phyloP scores from a whole-genome alignment of 345 rosid genomes.

The Gossypium raimondii region DNA sequence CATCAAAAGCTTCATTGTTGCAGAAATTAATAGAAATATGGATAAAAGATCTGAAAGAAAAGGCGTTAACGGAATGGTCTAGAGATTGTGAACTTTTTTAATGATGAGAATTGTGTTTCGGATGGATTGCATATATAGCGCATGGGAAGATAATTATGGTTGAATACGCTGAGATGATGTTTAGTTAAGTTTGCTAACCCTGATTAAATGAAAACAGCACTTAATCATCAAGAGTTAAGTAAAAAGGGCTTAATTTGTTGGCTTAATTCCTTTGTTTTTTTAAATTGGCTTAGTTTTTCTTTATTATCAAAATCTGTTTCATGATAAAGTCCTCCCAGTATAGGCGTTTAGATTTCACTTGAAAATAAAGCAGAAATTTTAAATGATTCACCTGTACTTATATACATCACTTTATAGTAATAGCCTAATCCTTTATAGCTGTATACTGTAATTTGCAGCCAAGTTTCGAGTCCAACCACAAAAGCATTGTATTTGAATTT shows the following conservation, averaged over 20 bases:
- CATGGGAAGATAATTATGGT: slow-evolving; percentile 11
- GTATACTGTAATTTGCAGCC: slow-evolving; percentile 1
- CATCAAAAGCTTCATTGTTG: slow-evolving; percentile 27
- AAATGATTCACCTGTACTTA: neutral
- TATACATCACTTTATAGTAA: no score
- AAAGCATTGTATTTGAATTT: no score
- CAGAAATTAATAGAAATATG: neutral
- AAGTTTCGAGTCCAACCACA: neutral
- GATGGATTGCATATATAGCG: slow-evolving; percentile 32
- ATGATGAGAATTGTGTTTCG: slow-evolving; percentile 24
- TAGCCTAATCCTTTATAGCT: neutral
- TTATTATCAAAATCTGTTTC: neutral
- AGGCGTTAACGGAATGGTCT: slow-evolving; percentile 15
- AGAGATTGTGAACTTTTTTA: slow-evolving; percentile 24
- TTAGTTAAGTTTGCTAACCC: slow-evolving; percentile 5
- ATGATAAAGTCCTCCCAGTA: neutral
- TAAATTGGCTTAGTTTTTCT: no score
- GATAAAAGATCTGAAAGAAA: neutral
- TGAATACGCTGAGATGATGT: neutral
- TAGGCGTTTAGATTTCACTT: slow-evolving; percentile 12
- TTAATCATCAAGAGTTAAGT: neutral
- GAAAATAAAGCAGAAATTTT: neutral
- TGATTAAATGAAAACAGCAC: neutral
- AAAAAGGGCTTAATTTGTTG: neutral
- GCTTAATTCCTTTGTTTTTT: neutral